Evolutionary conservation across 2,329 filamentous ascomycete genomes (phyloP).

Genomic region (Dothiorella sarmentorum): DNA sequence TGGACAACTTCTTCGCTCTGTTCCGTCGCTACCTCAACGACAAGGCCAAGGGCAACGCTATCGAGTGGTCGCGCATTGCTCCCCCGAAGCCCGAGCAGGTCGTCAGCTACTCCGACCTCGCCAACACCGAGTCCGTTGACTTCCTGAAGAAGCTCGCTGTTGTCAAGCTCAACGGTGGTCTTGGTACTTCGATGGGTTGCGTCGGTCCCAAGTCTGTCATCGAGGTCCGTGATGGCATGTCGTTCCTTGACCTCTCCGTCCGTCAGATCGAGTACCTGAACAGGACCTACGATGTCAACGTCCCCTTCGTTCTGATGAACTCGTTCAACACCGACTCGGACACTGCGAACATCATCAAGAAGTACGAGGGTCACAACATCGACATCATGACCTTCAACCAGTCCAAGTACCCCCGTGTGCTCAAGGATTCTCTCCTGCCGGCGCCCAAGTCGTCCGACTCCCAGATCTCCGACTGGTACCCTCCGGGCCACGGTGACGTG

Average conservation of each 20-base stretch:
- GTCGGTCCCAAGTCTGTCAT: constrained; percentile 99
- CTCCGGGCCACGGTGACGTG: constrained; percentile 97
- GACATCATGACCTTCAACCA: constrained; percentile 99
- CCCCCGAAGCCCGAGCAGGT: constrained; percentile 92
- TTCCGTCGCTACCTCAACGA: constrained; percentile 98
- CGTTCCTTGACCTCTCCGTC: constrained; percentile 97
- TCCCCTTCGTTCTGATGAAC: constrained; percentile 99
- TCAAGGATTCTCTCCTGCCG: constrained; percentile 96
- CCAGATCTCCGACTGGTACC: constrained; percentile 94
- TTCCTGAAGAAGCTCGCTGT: constrained; percentile 98
- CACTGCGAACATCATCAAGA: constrained; percentile 99
- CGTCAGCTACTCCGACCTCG: constrained; percentile 86
- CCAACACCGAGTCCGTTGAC: constrained; percentile 83
- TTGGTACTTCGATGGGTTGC: constrained; percentile 99
- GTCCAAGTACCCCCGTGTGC: constrained; percentile 94
- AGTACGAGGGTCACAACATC: constrained; percentile 99
- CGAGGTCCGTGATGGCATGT: constrained; percentile 99
- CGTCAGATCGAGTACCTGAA: constrained; percentile 99
- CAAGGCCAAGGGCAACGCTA: constrained; percentile 95
- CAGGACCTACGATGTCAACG: constrained; percentile 94
- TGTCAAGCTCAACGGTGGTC: constrained; percentile 97
- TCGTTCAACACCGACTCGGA: constrained; percentile 99
- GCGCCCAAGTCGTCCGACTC: constrained; percentile 88
- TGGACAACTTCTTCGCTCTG: constrained; percentile 99
- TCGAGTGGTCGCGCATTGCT: constrained; percentile 94